A percentile compares a stretch with the other conserved stretches of the same genome.
Conservation (phyloP, 2,329 filamentous ascomycete genomes). For the Neofusicoccum sp. region DNA sequence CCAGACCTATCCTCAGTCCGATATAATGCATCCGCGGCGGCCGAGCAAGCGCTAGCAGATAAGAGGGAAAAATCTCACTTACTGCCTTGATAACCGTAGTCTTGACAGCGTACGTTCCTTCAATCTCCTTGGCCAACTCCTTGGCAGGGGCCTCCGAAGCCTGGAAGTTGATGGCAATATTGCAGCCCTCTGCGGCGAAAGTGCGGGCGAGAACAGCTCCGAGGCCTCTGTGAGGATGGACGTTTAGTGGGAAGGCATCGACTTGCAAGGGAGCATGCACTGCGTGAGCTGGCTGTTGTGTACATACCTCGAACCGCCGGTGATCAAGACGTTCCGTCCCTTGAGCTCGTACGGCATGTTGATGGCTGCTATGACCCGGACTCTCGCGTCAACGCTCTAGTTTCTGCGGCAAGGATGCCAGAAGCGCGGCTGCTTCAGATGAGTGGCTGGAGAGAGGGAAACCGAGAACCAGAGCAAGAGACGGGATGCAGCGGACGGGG, state of each 20-base stretch:
- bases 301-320: constrained; percentile 60
- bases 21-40: no score
- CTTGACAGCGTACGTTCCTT: constrained; percentile 51
- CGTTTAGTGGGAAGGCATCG: neutral
- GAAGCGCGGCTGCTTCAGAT: no score
- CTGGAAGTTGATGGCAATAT: constrained; percentile 72
- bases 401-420: no score
- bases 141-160: constrained; percentile 60
- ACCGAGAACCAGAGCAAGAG: neutral
- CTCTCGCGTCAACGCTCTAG: no score
- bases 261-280: neutral
- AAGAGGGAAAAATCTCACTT: constrained; percentile 25
- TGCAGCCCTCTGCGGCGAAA: constrained; percentile 66
- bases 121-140: constrained; percentile 56
- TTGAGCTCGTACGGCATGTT: constrained; percentile 63
- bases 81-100: constrained; percentile 61
- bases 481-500: neutral
- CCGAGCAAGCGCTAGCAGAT: no score
- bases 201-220: constrained; percentile 66
- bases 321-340: constrained; percentile 62
- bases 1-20: no score
- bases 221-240: constrained; percentile 55
- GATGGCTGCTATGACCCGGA: no score
- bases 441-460: neutral
- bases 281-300: neutral